A percentile compares a stretch with the other conserved stretches of the same genome.
These are phyloP conservation scores for Citrus medica DNA, from an alignment of 345 rosid species.

Conservation along the genomic window DNA sequence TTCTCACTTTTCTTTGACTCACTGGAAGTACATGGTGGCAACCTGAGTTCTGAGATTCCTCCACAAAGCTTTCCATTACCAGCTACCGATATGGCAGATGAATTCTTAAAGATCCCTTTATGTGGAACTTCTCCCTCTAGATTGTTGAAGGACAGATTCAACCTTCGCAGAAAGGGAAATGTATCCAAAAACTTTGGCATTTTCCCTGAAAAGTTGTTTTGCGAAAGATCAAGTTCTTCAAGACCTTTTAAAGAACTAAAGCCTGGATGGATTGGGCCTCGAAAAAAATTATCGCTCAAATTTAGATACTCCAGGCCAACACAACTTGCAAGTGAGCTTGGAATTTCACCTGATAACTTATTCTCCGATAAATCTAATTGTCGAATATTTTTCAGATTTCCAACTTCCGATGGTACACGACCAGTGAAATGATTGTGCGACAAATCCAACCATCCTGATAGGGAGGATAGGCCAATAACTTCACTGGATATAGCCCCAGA, in stretches of 20 bases:
- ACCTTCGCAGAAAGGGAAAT: background rate
- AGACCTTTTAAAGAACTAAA: slow-evolving; percentile 12
- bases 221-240: slow-evolving; percentile 21
- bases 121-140: slow-evolving; percentile 25
- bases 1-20: background rate
- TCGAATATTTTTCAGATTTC: slow-evolving; percentile 9
- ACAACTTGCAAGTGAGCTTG: slow-evolving; percentile 20
- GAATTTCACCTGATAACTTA: slow-evolving; percentile 23
- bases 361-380: slow-evolving; percentile 16
- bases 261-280: slow-evolving; percentile 16
- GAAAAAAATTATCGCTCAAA: slow-evolving; percentile 12
- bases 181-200: slow-evolving; percentile 18
- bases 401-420: slow-evolving; percentile 11
- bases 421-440: slow-evolving; percentile 16
- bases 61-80: slow-evolving; percentile 26
- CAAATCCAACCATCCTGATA: slow-evolving; percentile 18
- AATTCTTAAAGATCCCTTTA: slow-evolving; percentile 6
- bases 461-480: slow-evolving; percentile 21
- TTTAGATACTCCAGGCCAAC: slow-evolving; percentile 7
- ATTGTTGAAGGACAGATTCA: slow-evolving; percentile 23
- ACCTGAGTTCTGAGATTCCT: slow-evolving; percentile 3
- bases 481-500: slow-evolving; percentile 17
- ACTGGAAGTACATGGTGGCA: slow-evolving; percentile 7
- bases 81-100: background rate
- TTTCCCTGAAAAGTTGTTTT: slow-evolving; percentile 19